Base-by-base conservation (phyloP, 1,139 yeast species). In the Sugiyamaella neomexicana region DNA sequence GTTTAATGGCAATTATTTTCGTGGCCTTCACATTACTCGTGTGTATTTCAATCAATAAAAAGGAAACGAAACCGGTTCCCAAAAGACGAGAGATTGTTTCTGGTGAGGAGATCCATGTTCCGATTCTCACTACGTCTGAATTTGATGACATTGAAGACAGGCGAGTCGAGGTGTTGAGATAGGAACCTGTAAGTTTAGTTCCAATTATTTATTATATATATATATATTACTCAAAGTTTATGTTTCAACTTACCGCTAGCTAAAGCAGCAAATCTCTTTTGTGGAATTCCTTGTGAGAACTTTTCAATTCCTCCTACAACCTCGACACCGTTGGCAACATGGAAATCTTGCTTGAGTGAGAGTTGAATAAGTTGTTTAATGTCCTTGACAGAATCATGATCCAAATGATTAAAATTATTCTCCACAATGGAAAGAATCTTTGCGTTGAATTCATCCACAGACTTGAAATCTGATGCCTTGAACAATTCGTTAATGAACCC, bases 271-370 rank as follows among this genome's bases (percentile, higher is more conserved):
- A 88, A 88, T 52, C 90, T 79, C 49, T 73, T 68, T 69, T 87
- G 95, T 1, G 97, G 96, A 58, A 80, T 77, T 50, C 95, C 93
- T 58, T 79, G 74, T 47, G 85, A 73, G 86, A 93, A 89, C 65
- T 80, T 81, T 55, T 78, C 75, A 59, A 87, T 77, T 2, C 96
- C 96, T 55, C 76, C 75, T 61, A 83, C 75, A 37, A 83, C 83
- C 71, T 89, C 97, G 58, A 78, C 77, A 15, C 86, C 75, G 64
- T 81, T 84, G 44, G 86, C 83, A 54, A 76, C 72, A 51, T 70
- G 70, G 54, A 78, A 77, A 60, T 79, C 73, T 23, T 46, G 52
- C 12, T 59, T 54, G 46, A 58, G 50, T 60, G 80, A 76, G 39
- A 74, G 72, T 52, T 69, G 72, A 46, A 75, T 62, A 63, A 88